Percentiles rank a stretch among this genome's conserved stretches.
Evolutionary conservation across 2,329 filamentous ascomycete species (phyloP).

Genomic region (Ophiostoma angusticollis): DNA sequence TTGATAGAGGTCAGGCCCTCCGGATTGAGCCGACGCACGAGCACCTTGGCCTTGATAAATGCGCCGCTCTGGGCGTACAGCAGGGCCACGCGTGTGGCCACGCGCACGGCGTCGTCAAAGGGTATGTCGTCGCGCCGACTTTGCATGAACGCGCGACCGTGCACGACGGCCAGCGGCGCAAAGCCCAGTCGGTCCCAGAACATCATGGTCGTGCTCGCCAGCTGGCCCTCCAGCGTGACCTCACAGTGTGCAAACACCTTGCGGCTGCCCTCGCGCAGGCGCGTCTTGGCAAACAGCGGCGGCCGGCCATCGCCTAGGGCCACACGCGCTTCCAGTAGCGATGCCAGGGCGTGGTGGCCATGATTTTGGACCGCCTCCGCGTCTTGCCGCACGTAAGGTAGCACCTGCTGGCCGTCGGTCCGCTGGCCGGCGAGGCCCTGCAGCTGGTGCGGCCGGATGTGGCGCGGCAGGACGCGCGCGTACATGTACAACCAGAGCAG

Average conservation of each 20-base stretch:
- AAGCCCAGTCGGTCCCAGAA: slow-evolving; percentile 66
- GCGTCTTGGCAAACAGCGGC: slow-evolving; percentile 7
- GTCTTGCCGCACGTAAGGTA: slow-evolving; percentile 13
- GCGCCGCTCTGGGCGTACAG: slow-evolving; percentile 52
- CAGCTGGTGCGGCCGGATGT: slow-evolving; percentile 23
- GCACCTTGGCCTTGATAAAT: slow-evolving; percentile 54
- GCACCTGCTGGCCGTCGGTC: slow-evolving; percentile 13
- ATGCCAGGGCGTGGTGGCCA: slow-evolving; percentile 8
- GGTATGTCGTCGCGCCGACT: slow-evolving; percentile 48
- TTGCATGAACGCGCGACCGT: slow-evolving; percentile 61
- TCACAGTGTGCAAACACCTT: slow-evolving; percentile 6
- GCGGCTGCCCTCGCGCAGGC: slow-evolving; percentile 8
- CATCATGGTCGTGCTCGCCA: slow-evolving; percentile 34
- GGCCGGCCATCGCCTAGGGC: slow-evolving; percentile 10
- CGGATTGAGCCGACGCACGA: slow-evolving; percentile 24
- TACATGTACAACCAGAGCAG: slow-evolving; percentile 95
- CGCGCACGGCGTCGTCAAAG: slow-evolving; percentile 68
- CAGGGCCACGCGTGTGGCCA: slow-evolving; percentile 58
- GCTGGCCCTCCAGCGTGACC: slow-evolving; percentile 10
- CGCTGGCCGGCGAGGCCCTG: slow-evolving; percentile 13
- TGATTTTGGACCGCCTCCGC: slow-evolving; percentile 1
- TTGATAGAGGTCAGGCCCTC: slow-evolving; percentile 10
- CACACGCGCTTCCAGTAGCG: slow-evolving; percentile 11
- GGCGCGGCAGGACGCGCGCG: slow-evolving; percentile 45
- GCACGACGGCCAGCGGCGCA: slow-evolving; percentile 39